phyloP scores from a whole-genome alignment of 345 rosid species.

The Salix udensis region DNA sequence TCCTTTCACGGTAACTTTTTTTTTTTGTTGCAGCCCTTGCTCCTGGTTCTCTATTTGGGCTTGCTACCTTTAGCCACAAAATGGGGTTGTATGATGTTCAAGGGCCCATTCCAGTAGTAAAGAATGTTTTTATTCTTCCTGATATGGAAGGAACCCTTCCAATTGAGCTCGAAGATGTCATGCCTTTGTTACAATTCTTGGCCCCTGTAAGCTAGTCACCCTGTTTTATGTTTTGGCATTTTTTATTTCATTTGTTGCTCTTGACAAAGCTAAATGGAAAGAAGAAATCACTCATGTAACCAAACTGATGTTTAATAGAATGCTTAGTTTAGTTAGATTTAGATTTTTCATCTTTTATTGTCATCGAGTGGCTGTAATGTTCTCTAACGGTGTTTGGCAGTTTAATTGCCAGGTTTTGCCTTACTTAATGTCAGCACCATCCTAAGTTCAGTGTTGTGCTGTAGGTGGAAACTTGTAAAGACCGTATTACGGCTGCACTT shows the following conservation, averaged over 20 bases:
- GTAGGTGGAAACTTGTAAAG: constrained; percentile 91
- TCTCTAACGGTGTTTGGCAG: neutral
- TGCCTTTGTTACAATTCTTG: constrained; percentile 84
- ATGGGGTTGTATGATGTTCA: constrained; percentile 93
- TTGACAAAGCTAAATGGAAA: neutral
- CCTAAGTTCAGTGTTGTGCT: constrained; percentile 11
- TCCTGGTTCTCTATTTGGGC: constrained; percentile 88
- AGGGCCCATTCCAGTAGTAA: constrained; percentile 85
- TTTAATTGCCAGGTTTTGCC: neutral
- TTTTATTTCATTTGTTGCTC: neutral
- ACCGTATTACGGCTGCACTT: constrained; percentile 81
- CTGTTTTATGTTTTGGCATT: neutral
- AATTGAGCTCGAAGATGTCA: constrained; percentile 83
- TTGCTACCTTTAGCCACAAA: constrained; percentile 90
- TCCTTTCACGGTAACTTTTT: constrained; percentile 5
- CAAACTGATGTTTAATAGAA: neutral
- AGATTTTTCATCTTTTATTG: neutral
- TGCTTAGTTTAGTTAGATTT: neutral
- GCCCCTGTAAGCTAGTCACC: constrained; percentile 64
- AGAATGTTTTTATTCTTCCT: constrained; percentile 76
- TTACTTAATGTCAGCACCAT: constrained; percentile 5
- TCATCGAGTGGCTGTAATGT: neutral
- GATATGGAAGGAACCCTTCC: constrained; percentile 63
- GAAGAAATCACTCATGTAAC: neutral
- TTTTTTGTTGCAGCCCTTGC: constrained; percentile 56